phyloP scores from a whole-genome alignment of 2,329 filamentous ascomycete species.

The Alternaria rosae region DNA sequence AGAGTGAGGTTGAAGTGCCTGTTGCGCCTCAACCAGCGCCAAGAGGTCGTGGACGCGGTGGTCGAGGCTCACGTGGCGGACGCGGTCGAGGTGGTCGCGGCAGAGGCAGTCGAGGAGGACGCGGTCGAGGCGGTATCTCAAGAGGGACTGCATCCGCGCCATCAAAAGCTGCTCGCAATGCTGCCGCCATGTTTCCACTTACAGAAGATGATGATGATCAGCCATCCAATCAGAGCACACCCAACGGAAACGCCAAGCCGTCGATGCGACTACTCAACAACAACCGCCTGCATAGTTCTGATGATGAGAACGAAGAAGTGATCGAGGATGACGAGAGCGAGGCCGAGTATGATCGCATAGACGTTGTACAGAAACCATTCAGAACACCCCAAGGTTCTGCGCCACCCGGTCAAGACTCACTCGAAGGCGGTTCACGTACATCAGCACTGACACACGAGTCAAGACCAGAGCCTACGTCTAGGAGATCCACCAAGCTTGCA shows the following conservation, averaged over 20 bases:
- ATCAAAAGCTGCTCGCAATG: constrained; percentile 42
- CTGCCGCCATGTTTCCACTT: constrained; percentile 43
- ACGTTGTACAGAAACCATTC: constrained; percentile 17
- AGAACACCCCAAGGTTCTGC: constrained; percentile 27
- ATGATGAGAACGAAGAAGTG: constrained; percentile 24
- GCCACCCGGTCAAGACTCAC: constrained; percentile 24
- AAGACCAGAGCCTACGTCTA: constrained; percentile 13
- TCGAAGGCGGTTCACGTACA: constrained; percentile 15
- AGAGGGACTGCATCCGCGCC: constrained; percentile 37
- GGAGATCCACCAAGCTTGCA: constrained; percentile 13
- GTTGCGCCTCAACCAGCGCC: constrained; percentile 26
- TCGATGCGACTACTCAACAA: constrained; percentile 31
- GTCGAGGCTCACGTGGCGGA: constrained; percentile 39
- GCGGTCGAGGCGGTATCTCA: constrained; percentile 31
- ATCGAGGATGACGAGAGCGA: constrained; percentile 28
- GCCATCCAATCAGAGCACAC: constrained; percentile 45
- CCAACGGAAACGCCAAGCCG: constrained; percentile 39
- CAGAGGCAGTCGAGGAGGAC: constrained; percentile 39
- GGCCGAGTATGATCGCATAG: constrained; percentile 21
- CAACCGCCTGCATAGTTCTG: constrained; percentile 20
- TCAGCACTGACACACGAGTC: constrained; percentile 12
- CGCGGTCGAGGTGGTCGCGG: constrained; percentile 39
- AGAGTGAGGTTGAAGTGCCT: constrained; percentile 35
- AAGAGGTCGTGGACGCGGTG: constrained; percentile 36
- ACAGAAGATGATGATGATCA: constrained; percentile 46